Evolutionary conservation across 2,329 filamentous ascomycete species (phyloP), one percentile per base, ranked within the genome.

Genomic region (Aspergillus calidoustus): DNA sequence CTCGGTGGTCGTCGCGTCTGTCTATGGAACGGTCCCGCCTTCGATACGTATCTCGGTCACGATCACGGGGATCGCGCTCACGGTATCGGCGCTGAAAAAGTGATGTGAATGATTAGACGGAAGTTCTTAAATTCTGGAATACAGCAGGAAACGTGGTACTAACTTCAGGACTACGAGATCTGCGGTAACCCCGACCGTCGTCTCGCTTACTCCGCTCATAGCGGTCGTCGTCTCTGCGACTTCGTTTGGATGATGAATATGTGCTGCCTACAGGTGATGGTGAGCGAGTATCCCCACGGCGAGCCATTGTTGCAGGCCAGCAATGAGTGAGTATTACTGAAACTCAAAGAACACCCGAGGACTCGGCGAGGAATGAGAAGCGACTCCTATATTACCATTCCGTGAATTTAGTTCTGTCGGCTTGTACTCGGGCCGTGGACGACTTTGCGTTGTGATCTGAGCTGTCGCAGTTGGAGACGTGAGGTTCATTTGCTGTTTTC

Each of bases 221-320:
- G 65, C 83, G 80, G 71, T 82, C 78, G 74, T 84, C 80, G 69
- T 83, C 84, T 77, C 83, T 81, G 72, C 82, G 81, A 71, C 71
- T 79, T 64, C 87, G 86, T 81, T 87, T 90, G 81, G 87, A 89
- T 74, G 88, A 87, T 79, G 87, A 88, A 79, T 86, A 85, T 76
- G 91, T 89, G 85, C 90, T 92, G 87, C 90, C 91, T 93, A 89
- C 88, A 89, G 90, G 90, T 88, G 90, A 92, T 91, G 91, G 91
- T 93, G 91, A 94, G 91, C 91, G 85, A 83, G 82, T 82, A 79
- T 86, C 84, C 82, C 83, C 84, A 78, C 83, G 83, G 78, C 84
- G 83, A 82, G 82, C 83, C 84, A 86, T 86, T 77, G 72, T 81
- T 81, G 79, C 78, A 82, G 77, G 83, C 82, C 79, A 82, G 83